Conservation (phyloP, 768 basidiomycete genomes). For the Scleroderma citrinum region DNA sequence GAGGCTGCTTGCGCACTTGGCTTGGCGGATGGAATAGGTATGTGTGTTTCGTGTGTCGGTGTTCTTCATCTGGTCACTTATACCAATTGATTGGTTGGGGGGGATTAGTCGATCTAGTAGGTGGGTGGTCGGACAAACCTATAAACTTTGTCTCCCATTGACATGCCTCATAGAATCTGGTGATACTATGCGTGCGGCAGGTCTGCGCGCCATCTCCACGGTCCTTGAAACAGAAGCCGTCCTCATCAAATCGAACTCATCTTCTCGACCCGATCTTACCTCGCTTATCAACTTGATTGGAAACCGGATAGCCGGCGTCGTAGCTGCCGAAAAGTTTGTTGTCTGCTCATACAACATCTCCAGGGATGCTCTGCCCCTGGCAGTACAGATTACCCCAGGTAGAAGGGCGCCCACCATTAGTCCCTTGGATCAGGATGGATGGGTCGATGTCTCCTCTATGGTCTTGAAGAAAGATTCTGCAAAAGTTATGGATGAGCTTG, state of each 20-base stretch:
- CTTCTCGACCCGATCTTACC: constrained; percentile 56
- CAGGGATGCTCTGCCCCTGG: constrained; percentile 55
- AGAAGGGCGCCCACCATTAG: constrained; percentile 84
- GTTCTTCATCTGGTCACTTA: not conserved
- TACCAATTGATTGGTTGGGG: constrained; percentile 6
- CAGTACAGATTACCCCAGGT: constrained; percentile 77
- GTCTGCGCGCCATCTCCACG: constrained; percentile 88
- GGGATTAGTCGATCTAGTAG: constrained; percentile 68
- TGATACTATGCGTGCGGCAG: constrained; percentile 98
- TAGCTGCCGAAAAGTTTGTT: constrained; percentile 83
- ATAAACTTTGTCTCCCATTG: not conserved
- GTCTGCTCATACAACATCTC: constrained; percentile 89
- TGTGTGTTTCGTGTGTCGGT: constrained; percentile 23
- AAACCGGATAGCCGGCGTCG: constrained; percentile 84
- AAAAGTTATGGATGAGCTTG: constrained; percentile 82
- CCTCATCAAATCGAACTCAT: constrained; percentile 72
- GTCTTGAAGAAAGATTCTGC: constrained; percentile 80
- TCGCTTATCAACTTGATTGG: constrained; percentile 76
- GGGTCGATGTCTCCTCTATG: constrained; percentile 93
- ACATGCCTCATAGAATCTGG: constrained; percentile 72
- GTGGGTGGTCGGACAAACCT: constrained; percentile 58
- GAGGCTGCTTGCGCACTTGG: constrained; percentile 97
- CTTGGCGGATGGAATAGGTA: constrained; percentile 94
- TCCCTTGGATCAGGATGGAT: constrained; percentile 73
- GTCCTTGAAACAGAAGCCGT: constrained; percentile 85